Evolutionary conservation across 345 rosid genomes (phyloP).

Genomic region (Conringia planisiliqua): DNA sequence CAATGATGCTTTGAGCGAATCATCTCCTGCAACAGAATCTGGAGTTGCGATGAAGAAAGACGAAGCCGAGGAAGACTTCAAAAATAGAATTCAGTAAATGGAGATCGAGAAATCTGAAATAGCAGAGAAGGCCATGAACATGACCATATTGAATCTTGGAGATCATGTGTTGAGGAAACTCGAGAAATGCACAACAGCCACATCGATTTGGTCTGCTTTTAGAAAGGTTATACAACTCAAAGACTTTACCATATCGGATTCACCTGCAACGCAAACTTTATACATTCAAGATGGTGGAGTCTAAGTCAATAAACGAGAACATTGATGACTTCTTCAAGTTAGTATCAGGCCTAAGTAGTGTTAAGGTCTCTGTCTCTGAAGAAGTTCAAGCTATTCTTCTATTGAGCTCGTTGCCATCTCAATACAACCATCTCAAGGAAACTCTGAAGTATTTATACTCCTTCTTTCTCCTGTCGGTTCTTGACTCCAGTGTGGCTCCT

Average conservation of each 20-base stretch:
- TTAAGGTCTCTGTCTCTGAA: neutral
- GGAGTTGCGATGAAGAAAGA: neutral
- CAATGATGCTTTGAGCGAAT: neutral
- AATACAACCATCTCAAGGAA: neutral
- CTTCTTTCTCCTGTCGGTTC: no score
- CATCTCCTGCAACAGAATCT: neutral
- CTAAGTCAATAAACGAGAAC: neutral
- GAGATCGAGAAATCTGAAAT: neutral
- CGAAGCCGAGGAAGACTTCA: neutral
- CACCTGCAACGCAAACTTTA: neutral
- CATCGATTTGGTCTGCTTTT: no score
- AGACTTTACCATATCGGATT: neutral
- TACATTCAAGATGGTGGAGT: neutral
- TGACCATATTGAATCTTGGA: no score
- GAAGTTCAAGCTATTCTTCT: neutral
- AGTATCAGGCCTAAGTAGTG: neutral
- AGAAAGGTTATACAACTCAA: neutral
- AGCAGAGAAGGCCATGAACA: no score
- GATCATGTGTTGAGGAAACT: no score
- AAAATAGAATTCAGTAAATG: neutral
- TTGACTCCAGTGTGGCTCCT: no score
- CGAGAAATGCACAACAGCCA: no score
- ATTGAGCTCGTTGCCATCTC: neutral
- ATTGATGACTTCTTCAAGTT: neutral
- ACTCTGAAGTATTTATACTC: neutral